Evolutionary conservation across 2,329 filamentous ascomycete species (phyloP).

Genomic region (Cercospora beticola): DNA sequence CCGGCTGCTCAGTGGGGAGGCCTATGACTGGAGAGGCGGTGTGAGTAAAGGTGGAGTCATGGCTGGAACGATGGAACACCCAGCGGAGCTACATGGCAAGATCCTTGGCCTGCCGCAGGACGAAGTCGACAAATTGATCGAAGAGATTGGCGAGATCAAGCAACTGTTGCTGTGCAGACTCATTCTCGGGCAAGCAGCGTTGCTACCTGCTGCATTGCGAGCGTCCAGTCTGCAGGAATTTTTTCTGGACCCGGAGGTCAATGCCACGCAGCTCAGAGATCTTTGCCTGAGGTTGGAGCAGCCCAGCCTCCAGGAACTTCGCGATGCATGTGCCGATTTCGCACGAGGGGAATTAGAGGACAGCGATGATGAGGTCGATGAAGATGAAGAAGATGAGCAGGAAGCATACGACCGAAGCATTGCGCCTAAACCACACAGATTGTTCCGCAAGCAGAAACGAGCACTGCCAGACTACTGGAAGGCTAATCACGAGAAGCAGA

Average conservation of each 20-base stretch:
- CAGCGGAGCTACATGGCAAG: background rate
- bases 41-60: background rate
- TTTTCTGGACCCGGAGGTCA: slow-evolving; percentile 45
- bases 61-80: background rate
- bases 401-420: background rate
- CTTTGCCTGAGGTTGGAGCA: slow-evolving; percentile 51
- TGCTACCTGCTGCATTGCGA: slow-evolving; percentile 16
- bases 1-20: background rate
- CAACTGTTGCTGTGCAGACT: background rate
- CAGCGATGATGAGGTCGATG: background rate
- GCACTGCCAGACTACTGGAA: background rate
- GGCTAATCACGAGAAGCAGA: background rate
- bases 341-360: slow-evolving; percentile 43
- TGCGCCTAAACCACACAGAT: background rate
- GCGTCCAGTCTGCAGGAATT: slow-evolving; percentile 50
- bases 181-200: background rate
- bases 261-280: slow-evolving; percentile 47
- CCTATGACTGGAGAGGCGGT: background rate
- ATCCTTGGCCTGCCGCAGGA: background rate
- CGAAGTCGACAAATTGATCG: background rate
- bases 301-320: slow-evolving; percentile 51
- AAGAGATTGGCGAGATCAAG: background rate
- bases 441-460: background rate
- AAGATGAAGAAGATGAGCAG: background rate
- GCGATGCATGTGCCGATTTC: slow-evolving; percentile 54